Conservation (phyloP, 805 yeast species). For the Candida sonorensis region DNA sequence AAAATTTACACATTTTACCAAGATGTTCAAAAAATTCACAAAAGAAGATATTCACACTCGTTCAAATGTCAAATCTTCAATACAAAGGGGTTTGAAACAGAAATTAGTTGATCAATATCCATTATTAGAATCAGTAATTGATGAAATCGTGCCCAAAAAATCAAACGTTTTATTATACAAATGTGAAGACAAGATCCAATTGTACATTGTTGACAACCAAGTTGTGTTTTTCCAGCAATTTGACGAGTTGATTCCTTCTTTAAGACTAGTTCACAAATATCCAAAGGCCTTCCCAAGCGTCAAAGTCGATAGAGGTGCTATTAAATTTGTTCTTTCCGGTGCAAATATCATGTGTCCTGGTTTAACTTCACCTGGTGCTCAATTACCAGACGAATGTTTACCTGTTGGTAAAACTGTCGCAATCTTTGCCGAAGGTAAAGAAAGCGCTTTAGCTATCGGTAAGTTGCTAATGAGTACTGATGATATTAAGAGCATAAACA, state of each 20-base stretch:
- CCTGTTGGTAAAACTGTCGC: conserved; percentile 68
- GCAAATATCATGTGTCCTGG: conserved; percentile 98
- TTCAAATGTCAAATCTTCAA: conserved; percentile 87
- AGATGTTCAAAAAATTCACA: conserved; percentile 45
- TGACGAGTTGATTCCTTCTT: conserved; percentile 69
- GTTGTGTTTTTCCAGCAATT: conserved; percentile 77
- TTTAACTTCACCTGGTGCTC: conserved; percentile 78
- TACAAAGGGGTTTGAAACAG: conserved; percentile 80
- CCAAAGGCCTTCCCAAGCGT: conserved; percentile 81
- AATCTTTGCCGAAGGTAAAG: conserved; percentile 89
- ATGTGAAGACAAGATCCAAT: conserved; percentile 83
- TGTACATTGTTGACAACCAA: conserved; percentile 67
- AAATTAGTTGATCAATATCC: conserved; percentile 72
- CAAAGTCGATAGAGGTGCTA: conserved; percentile 93
- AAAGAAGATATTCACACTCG: conserved; percentile 86
- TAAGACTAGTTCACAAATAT: conserved; percentile 70
- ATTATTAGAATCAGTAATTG: conserved; percentile 66
- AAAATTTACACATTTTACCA: no score
- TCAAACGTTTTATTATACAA: conserved; percentile 72
- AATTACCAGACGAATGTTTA: conserved; percentile 65
- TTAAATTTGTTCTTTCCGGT: conserved; percentile 90
- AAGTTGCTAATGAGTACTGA: conserved; percentile 80
- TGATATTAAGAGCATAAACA: conserved; percentile 75
- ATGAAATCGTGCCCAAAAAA: conserved; percentile 82
- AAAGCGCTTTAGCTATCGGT: conserved; percentile 87